Percentiles rank a stretch among this genome's conserved stretches.
Evolutionary conservation across 2,329 filamentous ascomycete species (phyloP).

Genomic region (Blastomyces percursus): DNA sequence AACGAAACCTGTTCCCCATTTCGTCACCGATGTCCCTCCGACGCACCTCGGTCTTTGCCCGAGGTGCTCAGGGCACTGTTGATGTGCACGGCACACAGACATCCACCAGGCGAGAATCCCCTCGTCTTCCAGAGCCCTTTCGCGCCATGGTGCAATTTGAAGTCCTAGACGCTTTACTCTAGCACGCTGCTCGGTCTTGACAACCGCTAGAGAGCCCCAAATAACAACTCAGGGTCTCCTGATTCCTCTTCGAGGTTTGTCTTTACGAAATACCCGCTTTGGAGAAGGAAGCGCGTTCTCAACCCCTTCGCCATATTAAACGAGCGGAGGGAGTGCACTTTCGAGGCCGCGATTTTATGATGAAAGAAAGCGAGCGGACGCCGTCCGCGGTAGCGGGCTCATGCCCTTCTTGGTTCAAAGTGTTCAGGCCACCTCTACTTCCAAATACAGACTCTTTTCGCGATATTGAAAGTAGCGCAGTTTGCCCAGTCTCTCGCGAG

Average conservation of each 20-base stretch:
- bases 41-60: neutral
- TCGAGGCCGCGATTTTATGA: neutral
- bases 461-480: neutral
- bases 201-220: neutral
- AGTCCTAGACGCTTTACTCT: neutral
- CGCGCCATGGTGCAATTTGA: neutral
- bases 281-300: neutral
- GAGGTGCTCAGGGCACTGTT: neutral
- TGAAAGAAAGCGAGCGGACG: neutral
- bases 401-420: neutral
- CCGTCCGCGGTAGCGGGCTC: neutral
- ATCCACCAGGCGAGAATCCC: neutral
- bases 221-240: neutral
- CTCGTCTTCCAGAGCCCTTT: neutral
- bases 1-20: neutral
- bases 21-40: neutral
- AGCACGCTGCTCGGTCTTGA: neutral
- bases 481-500: neutral
- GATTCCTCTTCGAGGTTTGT: neutral
- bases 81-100: too few relatives aligned
- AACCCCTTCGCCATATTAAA: neutral
- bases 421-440: neutral
- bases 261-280: neutral
- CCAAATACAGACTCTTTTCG: neutral
- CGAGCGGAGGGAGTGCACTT: neutral